Evolutionary conservation across 768 basidiomycete genomes (phyloP), one percentile per base, ranked within the genome.

Genomic region (Xanthoconium purpureum): DNA sequence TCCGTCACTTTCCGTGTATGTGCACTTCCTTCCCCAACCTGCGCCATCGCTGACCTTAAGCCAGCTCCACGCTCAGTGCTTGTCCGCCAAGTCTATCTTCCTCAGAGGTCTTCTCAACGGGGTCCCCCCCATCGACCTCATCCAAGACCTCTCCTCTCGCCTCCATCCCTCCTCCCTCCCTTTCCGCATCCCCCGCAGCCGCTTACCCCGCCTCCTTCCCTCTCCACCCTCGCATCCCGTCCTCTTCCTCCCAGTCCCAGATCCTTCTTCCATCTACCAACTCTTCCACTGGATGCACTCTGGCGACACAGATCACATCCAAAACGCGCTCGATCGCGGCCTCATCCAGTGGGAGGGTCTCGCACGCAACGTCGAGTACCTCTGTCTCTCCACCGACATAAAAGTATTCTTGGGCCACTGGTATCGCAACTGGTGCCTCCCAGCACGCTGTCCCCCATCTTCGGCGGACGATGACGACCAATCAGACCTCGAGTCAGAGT

Each of bases 321-420:
- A 88, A 64, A 77, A 83, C 24, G 85, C 81, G 40, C 81, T 96
- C 13, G 80, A 82, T 57, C 73, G 77, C 18, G 84, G 87, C 18
- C 70, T 77, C 50, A 78, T 92, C 44, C 82, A 83, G 46, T 95
- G 92, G 93, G 89, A 94, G 63, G 91, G 90, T 30, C 77, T 95
- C 57, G 90, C 90, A 18, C 84, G 88, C 57, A 96, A 94, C 69
- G 91, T 88, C 67, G 92, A 95, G 67, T 95, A 91, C 66, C 85
- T 96, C 47, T 87, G 84, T 18, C 79, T 95, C 58, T 78, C 83
- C 50, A 74, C 83, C 17, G 85, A 89, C 43, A 84, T 94, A 71
- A 93, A 91, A 68, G 71, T 85, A 15, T 89, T 89, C 66, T 76
- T 94, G 47, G 84, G 87, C 0, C 78, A 76, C 54, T 94, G 89